Base-by-base conservation (phyloP, 306 rosid genomes). In the Mucuna pruriens region DNA sequence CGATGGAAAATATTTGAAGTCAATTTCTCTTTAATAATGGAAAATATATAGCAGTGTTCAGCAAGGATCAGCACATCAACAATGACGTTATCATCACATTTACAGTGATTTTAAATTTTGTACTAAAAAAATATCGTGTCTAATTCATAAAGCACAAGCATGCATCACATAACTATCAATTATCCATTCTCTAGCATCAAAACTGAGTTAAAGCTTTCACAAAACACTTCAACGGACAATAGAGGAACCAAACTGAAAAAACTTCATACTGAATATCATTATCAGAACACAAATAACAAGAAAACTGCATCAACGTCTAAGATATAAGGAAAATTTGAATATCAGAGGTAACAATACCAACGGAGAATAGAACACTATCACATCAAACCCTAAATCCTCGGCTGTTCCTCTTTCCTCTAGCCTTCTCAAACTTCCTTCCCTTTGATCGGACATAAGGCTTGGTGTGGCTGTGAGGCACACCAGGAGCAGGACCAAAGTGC, bases 401-500 rank as follows among this genome's bases (percentile, higher is more conserved):
- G 84, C 94, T 93, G 87, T 93, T 93, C 71, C 96, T 90, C 89
- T 31, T 90, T 74, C 97, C 97, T 85, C 97, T 89, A 4, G 97
- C 97, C 81, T 16, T 88, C 88, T 92, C 97, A 0, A 90, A 89
- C 89, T 92, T 93, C 87, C 97, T 93, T 61, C 96, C 96, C 87
- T 90, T 93, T 0, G 92, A 15, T 67, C 91, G 89, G 46, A 93
- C 94, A 57, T 87, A 91, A 3, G 96, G 97, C 55, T 93, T 93
- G 51, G 89, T 74, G 86, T 93, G 92, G 84, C 96, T 91, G 82
- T 93, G 97, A 20, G 97, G 97, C 29, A 93, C 97, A 77, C 97
- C 97, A 36, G 97, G 97, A 9, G 97, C 97, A 4, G 88, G 97
- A 67, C 97, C 97, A 22, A 93, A 92, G 80, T 92, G 97, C 83